Percentiles rank a stretch among this genome's conserved stretches.
Evolutionary conservation across 805 yeast species (phyloP).

Genomic region (Teunomyces aglyptinius): DNA sequence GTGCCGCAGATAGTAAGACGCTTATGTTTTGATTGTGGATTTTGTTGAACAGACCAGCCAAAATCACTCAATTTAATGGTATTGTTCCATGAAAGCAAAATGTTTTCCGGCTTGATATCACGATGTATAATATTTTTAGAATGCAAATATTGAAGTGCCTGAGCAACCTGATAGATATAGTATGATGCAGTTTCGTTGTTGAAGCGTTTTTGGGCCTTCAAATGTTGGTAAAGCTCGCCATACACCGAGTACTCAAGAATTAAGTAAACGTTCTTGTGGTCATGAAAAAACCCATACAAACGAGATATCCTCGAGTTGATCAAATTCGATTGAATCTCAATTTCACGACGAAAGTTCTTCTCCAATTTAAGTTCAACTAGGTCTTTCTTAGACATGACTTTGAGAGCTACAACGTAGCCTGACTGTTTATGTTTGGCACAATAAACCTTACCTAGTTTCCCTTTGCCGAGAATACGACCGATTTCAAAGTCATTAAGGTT

Average conservation of each 20-base stretch:
- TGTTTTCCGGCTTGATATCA: slow-evolving; percentile 93
- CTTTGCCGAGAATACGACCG: slow-evolving; percentile 86
- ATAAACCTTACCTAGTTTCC: slow-evolving; percentile 90
- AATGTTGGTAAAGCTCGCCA: slow-evolving; percentile 80
- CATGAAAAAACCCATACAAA: slow-evolving; percentile 83
- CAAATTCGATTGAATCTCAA: slow-evolving; percentile 81
- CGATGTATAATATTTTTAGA: slow-evolving; percentile 80
- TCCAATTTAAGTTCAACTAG: slow-evolving; percentile 72
- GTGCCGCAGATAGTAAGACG: slow-evolving; percentile 93
- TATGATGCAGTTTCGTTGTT: slow-evolving; percentile 71
- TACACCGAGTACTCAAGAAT: slow-evolving; percentile 79
- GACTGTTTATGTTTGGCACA: slow-evolving; percentile 75
- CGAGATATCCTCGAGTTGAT: slow-evolving; percentile 79
- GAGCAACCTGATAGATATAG: slow-evolving; percentile 80
- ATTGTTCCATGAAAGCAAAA: slow-evolving; percentile 72
- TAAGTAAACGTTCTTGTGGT: slow-evolving; percentile 73
- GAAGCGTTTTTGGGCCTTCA: slow-evolving; percentile 67
- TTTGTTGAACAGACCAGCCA: slow-evolving; percentile 86
- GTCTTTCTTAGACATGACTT: slow-evolving; percentile 86
- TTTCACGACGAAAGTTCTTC: slow-evolving; percentile 83
- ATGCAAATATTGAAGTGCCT: slow-evolving; percentile 77
- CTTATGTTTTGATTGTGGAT: slow-evolving; percentile 23
- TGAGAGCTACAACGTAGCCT: slow-evolving; percentile 84
- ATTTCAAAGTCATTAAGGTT: slow-evolving; percentile 72
- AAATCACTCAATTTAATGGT: slow-evolving; percentile 85